A percentile compares a stretch with the other conserved stretches of the same genome.
phyloP scores from a whole-genome alignment of 495 filamentous ascomycete species.

The Lentithecium fluviatile region DNA sequence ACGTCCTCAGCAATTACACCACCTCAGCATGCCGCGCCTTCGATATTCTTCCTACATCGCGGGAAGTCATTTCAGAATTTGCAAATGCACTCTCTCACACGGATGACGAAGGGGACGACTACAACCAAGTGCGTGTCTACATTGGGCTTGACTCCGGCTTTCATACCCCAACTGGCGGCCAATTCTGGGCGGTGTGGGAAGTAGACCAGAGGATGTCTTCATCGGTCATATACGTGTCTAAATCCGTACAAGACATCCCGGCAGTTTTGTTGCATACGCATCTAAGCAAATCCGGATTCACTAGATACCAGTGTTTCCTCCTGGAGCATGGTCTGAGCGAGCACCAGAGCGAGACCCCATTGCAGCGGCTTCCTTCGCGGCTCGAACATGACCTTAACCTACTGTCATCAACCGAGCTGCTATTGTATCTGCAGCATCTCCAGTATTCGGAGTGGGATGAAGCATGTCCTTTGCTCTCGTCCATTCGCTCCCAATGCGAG shows the following conservation, averaged over 20 bases:
- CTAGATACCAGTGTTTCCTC: slow-evolving; percentile 54
- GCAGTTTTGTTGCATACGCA: slow-evolving; percentile 58
- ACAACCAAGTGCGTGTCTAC: slow-evolving; percentile 41
- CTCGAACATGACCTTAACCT: slow-evolving; percentile 54
- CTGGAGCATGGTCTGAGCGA: slow-evolving; percentile 49
- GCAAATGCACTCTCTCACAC: slow-evolving; percentile 10
- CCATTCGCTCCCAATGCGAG: slow-evolving; percentile 39
- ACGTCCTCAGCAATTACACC: slow-evolving; percentile 15
- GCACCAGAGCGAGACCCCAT: slow-evolving; percentile 36
- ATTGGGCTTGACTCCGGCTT: slow-evolving; percentile 58
- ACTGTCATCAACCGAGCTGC: slow-evolving; percentile 54
- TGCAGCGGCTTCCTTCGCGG: slow-evolving; percentile 47
- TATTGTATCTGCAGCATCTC: slow-evolving; percentile 54
- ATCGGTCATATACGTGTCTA: slow-evolving; percentile 55
- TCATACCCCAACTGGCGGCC: slow-evolving; percentile 47
- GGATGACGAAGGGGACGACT: slow-evolving; percentile 24
- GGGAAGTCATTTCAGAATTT: slow-evolving; percentile 17
- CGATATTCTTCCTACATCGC: slow-evolving; percentile 21
- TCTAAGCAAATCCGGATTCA: slow-evolving; percentile 51
- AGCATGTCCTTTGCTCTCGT: slow-evolving; percentile 26
- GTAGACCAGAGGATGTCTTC: slow-evolving; percentile 44
- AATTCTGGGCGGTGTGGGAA: slow-evolving; percentile 59
- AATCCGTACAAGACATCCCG: slow-evolving; percentile 52
- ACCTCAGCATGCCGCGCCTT: slow-evolving; percentile 1
- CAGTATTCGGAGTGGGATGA: slow-evolving; percentile 44